Evolutionary conservation across 495 filamentous ascomycete genomes (phyloP), one percentile per base, ranked within the genome.

Genomic region (Sabuloglossum arenarium): DNA sequence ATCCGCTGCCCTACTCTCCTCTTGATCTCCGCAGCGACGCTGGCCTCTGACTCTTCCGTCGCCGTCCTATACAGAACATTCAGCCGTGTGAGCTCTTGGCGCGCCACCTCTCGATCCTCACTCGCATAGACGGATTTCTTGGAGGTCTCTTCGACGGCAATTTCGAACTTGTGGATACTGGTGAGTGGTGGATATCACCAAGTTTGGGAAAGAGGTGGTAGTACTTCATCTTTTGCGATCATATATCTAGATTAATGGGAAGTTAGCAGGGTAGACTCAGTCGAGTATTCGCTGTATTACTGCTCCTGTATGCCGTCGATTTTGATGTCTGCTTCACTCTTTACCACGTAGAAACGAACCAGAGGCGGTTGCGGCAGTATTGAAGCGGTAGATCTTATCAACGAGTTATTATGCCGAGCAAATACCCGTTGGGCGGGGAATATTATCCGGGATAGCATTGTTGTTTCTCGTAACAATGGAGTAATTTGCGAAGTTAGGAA

Each of bases 111-210:
- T 14, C 75, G 62, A 63, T 79, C 75, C 39, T 72, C 71, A 19
- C 64, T 65, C 8, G 74, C 75, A 59, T 78, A 79, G 32, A 74
- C 69, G 27, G 75, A 70, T 37, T 72, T 68, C 63, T 75, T 74
- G 50, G 71, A 70, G 9, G 75, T 79, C 58, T 77, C 75, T 59
- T 79, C 75, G 32, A 65, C 64, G 16, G 75, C 75, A 53, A 79
- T 76, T 49, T 79, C 74, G 64, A 79, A 79, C 64, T 67, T 34
- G 30, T 1, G 3, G 19, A 53, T 21, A 21, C 23, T 4, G 23
- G 27, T 53, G 27, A 53, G 30, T n/a, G 19, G 12, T 4, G 24
- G 6, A 54, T 3, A 28, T 24, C n/a, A 2, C 16, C n/a, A 5
- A 28, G 37, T 1, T 5, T 16, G 16, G 53, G 19, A 34, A 6